phyloP scores from a whole-genome alignment of 768 basidiomycete genomes.

The Pisolithus albus region DNA sequence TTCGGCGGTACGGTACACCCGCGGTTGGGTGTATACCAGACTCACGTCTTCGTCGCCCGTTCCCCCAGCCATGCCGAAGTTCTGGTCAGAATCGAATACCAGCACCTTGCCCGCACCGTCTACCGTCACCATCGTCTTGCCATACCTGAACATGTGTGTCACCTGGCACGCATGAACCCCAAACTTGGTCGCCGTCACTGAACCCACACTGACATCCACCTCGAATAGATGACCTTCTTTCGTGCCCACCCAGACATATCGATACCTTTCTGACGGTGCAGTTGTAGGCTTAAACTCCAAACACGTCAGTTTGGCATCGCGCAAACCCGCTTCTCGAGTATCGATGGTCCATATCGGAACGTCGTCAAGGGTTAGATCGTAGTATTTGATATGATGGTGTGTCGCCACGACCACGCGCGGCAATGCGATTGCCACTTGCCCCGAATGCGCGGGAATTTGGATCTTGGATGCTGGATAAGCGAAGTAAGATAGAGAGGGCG shows the following conservation, averaged over 20 bases:
- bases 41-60: conserved; percentile 32
- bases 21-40: conserved; percentile 43
- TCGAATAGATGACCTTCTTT: conserved; percentile 87
- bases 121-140: conserved; percentile 64
- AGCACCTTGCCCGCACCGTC: conserved; percentile 84
- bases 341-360: conserved; percentile 47
- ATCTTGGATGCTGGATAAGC: conserved; percentile 43
- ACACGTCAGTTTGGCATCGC: conserved; percentile 65
- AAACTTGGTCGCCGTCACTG: conserved; percentile 49
- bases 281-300: conserved; percentile 66
- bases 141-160: conserved; percentile 67
- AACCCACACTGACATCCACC: conserved; percentile 61
- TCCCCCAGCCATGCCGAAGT: conserved; percentile 19
- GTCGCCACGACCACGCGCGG: conserved; percentile 52
- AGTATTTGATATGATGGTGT: conserved; percentile 54
- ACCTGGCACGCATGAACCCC: conserved; percentile 62
- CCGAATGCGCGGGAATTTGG: conserved; percentile 46
- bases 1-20: conserved; percentile 65
- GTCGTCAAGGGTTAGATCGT: conserved; percentile 47
- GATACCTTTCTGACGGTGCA: conserved; percentile 44
- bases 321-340: conserved; percentile 53
- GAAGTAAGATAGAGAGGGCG: conserved; percentile 29
- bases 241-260: conserved; percentile 78
- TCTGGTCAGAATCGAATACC: conserved; percentile 58
- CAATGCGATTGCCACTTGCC: conserved; percentile 51